Evolutionary conservation across 768 basidiomycete species (phyloP).

Genomic region (Psilocybe azurescens): DNA sequence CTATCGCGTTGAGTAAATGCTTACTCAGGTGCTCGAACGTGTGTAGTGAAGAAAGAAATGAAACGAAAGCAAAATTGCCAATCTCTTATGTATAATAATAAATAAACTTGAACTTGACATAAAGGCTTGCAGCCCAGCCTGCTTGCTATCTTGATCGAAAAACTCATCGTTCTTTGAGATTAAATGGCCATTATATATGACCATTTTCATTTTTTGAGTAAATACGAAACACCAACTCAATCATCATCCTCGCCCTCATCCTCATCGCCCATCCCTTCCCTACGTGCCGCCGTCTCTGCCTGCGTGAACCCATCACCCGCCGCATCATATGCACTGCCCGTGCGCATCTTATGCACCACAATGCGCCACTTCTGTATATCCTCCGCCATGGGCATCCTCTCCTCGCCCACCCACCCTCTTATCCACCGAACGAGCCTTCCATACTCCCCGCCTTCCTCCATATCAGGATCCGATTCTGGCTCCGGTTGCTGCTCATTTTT

Average conservation of each 20-base stretch:
- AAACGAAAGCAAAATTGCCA: neutral
- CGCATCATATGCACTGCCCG: neutral
- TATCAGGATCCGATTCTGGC: neutral
- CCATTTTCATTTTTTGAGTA: too few relatives aligned
- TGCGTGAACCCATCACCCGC: slow-evolving; percentile 10
- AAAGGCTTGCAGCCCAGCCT: too few relatives aligned
- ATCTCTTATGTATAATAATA: neutral
- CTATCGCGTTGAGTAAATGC: too few relatives aligned
- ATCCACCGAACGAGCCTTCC: slow-evolving; percentile 55
- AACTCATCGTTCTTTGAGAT: too few relatives aligned
- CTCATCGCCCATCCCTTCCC: too few relatives aligned
- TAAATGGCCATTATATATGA: too few relatives aligned
- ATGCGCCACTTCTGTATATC: slow-evolving; percentile 33
- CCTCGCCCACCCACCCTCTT: slow-evolving; percentile 58
- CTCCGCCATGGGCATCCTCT: slow-evolving; percentile 39
- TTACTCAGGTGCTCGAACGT: neutral
- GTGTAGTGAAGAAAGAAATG: neutral
- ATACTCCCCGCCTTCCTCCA: slow-evolving; percentile 44
- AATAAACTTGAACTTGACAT: too few relatives aligned
- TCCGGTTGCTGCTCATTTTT: too few relatives aligned
- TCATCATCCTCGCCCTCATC: too few relatives aligned
- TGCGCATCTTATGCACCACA: slow-evolving; percentile 37
- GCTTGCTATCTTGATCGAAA: too few relatives aligned
- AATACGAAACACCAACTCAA: too few relatives aligned
- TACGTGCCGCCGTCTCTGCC: neutral